Percentiles rank a stretch among this genome's conserved stretches.
Evolutionary conservation across 2,329 filamentous ascomycete species (phyloP).

Genomic region (Sodiomyces alkalinus): DNA sequence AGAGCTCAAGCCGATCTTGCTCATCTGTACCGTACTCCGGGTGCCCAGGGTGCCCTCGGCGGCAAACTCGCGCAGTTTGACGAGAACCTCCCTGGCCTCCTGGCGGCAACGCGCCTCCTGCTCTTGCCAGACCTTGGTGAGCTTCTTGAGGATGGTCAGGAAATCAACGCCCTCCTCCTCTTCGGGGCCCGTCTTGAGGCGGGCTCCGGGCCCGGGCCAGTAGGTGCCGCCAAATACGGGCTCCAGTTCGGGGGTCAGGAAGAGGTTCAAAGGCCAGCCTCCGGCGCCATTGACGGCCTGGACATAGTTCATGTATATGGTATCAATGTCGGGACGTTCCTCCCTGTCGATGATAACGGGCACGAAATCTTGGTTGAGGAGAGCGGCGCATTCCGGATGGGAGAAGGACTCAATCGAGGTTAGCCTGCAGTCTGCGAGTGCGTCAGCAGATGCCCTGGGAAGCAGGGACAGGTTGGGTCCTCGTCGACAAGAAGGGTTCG

Average conservation of each 20-base stretch:
- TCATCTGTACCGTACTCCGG: slow-evolving; percentile 14
- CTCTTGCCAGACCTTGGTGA: slow-evolving; percentile 60
- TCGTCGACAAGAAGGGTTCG: not conserved
- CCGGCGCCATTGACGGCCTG: slow-evolving; percentile 82
- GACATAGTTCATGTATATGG: slow-evolving; percentile 97
- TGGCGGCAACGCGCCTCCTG: slow-evolving; percentile 72
- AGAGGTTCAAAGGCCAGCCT: slow-evolving; percentile 94
- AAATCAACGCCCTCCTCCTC: slow-evolving; percentile 59
- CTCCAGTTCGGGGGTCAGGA: slow-evolving; percentile 81
- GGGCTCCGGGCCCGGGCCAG: slow-evolving; percentile 68
- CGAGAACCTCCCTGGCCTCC: slow-evolving; percentile 69
- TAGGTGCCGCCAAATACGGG: slow-evolving; percentile 95
- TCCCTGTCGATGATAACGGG: slow-evolving; percentile 89
- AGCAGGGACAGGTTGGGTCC: not conserved
- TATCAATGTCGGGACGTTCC: slow-evolving; percentile 83
- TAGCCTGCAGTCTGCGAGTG: slow-evolving; percentile 75
- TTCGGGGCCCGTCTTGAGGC: slow-evolving; percentile 23
- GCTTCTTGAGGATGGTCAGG: slow-evolving; percentile 66
- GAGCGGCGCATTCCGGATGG: slow-evolving; percentile 60
- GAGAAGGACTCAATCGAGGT: slow-evolving; percentile 89
- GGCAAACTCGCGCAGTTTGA: slow-evolving; percentile 72
- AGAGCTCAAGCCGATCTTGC: slow-evolving; percentile 4
- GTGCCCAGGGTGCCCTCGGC: slow-evolving; percentile 63
- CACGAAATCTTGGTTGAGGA: slow-evolving; percentile 78
- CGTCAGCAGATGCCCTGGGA: too few relatives aligned